phyloP scores from a whole-genome alignment of 169 alveolate genomes.

The Plasmodium knowlesi region DNA sequence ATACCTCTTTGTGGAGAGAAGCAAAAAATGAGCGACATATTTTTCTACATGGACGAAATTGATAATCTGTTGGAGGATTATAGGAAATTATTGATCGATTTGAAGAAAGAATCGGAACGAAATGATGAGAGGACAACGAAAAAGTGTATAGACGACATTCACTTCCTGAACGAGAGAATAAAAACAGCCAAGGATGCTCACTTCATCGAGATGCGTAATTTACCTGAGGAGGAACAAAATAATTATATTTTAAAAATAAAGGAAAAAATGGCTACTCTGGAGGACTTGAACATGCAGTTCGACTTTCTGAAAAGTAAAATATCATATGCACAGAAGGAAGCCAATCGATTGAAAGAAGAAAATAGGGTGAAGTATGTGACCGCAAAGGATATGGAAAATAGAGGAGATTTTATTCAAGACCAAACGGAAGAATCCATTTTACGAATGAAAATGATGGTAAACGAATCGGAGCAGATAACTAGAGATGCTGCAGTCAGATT shows the following conservation, averaged over 20 bases:
- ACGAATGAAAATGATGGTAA: conserved; percentile 67
- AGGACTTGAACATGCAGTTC: conserved; percentile 38
- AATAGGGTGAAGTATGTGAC: conserved; percentile 10
- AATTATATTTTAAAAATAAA: conserved; percentile 25
- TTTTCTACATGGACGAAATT: conserved; percentile 58
- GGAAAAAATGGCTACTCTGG: conserved; percentile 48
- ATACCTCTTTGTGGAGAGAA: neutral
- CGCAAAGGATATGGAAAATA: conserved; percentile 38
- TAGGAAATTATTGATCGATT: conserved; percentile 27
- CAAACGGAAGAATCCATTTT: conserved; percentile 44
- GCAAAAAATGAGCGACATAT: conserved; percentile 35
- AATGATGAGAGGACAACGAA: conserved; percentile 23
- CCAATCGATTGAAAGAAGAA: neutral
- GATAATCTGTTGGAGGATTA: conserved; percentile 53
- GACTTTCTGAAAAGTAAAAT: conserved; percentile 56
- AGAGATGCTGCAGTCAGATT: conserved; percentile 53
- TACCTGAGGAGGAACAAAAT: conserved; percentile 53
- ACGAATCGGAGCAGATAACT: conserved; percentile 67
- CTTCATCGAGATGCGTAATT: conserved; percentile 58
- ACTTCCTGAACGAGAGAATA: conserved; percentile 49
- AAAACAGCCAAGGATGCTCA: conserved; percentile 73
- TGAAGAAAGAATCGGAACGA: conserved; percentile 7
- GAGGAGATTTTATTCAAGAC: conserved; percentile 67
- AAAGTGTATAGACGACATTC: conserved; percentile 36
- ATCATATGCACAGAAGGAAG: conserved; percentile 35